Base-by-base conservation (phyloP, 1,284 basidiomycete genomes). In the Cerioporus squamosus region DNA sequence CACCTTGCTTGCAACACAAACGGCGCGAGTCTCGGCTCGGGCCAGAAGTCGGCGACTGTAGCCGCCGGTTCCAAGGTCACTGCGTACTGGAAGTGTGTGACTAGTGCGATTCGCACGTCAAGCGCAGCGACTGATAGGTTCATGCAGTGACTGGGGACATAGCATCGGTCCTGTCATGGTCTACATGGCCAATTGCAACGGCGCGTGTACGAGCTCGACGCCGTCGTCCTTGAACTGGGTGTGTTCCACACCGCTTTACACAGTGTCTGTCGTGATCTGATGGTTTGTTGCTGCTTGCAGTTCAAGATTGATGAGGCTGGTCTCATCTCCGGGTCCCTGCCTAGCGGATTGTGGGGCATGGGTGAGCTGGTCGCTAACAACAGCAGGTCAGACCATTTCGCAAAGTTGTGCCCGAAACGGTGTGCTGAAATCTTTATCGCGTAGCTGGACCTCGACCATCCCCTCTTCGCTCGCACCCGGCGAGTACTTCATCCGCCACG, bases 261-360 rank as follows among this genome's bases (percentile, higher is more conserved):
- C 9, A n/a, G 1, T 26, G 31, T 9, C 7, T 3, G 3, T 1
- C 4, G 6, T 14, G 3, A n/a, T 10, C 45, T 39, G 14, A 45
- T 29, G n/a, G 20, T 5, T 18, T 29, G 33, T n/a, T 31, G 20
- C 36, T 42, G 12, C n/a, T 18, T 62, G 26, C 33, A 75, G 77
- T 77, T 77, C 71, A 77, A 77, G 65, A 77, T 79, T 57, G 75
- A 75, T 53, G 54, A 77, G 63, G 65, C 70, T 5, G 75, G 76
- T 33, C 63, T 78, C 8, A 64, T 77, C 47, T 73, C 72, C 31
- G 77, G 77, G n/a, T 70, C 64, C 43, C 60, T 79, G 31, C 59
- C 60, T 46, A 66, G 57, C 22, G 75, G 74, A 23, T 20, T 43
- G 14, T 77, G 75, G 75, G 75, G 60, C 20, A 63, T 65, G 57